Percentiles rank a stretch among this genome's conserved stretches.
Evolutionary conservation across 163 green algal species (phyloP).

Genomic region (Scenedesmus sp.): DNA sequence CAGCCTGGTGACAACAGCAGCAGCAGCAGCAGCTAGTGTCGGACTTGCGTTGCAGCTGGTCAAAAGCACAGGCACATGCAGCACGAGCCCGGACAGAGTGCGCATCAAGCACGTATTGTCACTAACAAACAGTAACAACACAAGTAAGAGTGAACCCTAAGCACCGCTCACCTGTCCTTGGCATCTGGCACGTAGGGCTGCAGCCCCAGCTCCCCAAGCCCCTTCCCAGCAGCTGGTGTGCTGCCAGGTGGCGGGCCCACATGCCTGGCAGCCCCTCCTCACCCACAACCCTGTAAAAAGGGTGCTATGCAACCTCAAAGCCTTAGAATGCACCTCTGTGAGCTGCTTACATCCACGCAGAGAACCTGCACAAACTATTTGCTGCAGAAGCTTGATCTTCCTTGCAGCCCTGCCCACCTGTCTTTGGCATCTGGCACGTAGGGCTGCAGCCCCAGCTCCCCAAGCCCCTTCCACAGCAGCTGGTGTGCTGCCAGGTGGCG

Average conservation of each 20-base stretch:
- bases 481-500: constrained; percentile 71
- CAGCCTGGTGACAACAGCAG: constrained; percentile 62
- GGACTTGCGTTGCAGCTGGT: not conserved
- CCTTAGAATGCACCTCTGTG: not conserved
- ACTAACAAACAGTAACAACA: too few relatives aligned
- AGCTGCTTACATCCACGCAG: not conserved
- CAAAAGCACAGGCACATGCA: not conserved
- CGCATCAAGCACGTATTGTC: too few relatives aligned
- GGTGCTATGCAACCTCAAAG: not conserved
- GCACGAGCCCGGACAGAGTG: not conserved
- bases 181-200: constrained; percentile 85
- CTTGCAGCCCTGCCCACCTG: constrained; percentile 18
- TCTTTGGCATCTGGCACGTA: constrained; percentile 76
- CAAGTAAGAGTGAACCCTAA: too few relatives aligned
- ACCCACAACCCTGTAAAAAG: constrained; percentile 64
- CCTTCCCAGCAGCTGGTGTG: constrained; percentile 80
- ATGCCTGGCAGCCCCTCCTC: constrained; percentile 84
- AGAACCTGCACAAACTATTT: not conserved
- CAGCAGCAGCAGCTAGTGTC: constrained; percentile 4
- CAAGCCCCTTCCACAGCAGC: constrained; percentile 91
- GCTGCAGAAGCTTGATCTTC: not conserved
- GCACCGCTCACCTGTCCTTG: constrained; percentile 30
- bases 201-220: constrained; percentile 87
- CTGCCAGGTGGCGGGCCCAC: constrained; percentile 75
- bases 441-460: constrained; percentile 86